A percentile compares a stretch with the other conserved stretches of the same genome.
Conservation (phyloP, 139 green algal genomes). For the Picochlorum sp. region DNA sequence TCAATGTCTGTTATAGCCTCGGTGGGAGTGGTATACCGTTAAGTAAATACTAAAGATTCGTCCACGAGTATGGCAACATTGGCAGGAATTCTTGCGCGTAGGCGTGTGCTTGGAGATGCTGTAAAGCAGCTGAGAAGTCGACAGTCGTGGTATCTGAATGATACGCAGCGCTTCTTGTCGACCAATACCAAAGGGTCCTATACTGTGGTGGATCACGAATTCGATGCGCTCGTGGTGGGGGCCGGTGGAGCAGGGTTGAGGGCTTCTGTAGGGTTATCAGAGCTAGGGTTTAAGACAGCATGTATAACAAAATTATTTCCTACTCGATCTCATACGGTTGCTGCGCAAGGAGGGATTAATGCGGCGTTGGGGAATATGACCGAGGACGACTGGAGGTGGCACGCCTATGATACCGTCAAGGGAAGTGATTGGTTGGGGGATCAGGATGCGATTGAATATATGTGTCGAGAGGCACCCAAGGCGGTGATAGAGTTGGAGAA, state of each 20-base stretch:
- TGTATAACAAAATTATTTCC: conserved; percentile 99
- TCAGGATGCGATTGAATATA: conserved; percentile 73
- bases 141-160: too few species aligned
- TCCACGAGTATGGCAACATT: too few species aligned
- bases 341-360: conserved; percentile 98
- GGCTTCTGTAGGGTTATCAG: conserved; percentile 85
- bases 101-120: too few species aligned
- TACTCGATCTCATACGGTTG: conserved; percentile 97
- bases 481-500: conserved; percentile 97
- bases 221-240: conserved; percentile 95
- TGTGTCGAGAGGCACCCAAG: conserved; percentile 90
- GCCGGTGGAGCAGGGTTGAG: conserved; percentile 88
- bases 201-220: conserved; percentile 92
- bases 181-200: conserved; percentile 41
- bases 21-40: too few species aligned
- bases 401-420: conserved; percentile 99
- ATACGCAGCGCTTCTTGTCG: not conserved
- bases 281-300: conserved; percentile 94
- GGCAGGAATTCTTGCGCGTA: too few species aligned
- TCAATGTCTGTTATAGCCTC: too few species aligned
- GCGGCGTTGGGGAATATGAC: conserved; percentile 98
- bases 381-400: conserved; percentile 97
- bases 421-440: conserved; percentile 97
- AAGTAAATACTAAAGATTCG: too few species aligned
- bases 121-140: too few species aligned